Evolutionary conservation across 257 asterid genomes (phyloP).

Genomic region (Gentiana dahurica): DNA sequence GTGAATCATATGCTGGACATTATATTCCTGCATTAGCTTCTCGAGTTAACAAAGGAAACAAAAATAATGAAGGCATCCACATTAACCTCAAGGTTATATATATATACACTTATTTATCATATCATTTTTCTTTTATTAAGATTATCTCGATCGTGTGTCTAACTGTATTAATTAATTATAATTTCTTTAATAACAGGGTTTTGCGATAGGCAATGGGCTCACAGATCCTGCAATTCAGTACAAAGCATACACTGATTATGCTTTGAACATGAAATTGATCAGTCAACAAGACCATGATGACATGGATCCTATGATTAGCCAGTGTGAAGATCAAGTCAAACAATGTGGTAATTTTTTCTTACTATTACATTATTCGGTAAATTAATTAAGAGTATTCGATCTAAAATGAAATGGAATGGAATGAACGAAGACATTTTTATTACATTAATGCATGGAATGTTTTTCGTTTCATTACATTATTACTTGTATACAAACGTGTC

Average conservation of each 20-base stretch:
- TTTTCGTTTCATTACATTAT: not conserved
- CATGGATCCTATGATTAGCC: slow-evolving; percentile 3
- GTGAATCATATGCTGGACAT: slow-evolving; percentile 11
- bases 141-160: too few species aligned
- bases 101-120: too few species aligned
- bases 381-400: too few species aligned
- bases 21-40: slow-evolving; percentile 11
- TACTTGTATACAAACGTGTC: too few species aligned
- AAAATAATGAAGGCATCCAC: slow-evolving; percentile 3
- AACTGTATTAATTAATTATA: too few species aligned
- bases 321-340: slow-evolving; percentile 4
- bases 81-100: slow-evolving; percentile 5
- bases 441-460: not conserved
- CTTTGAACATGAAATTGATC: slow-evolving; percentile 8
- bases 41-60: slow-evolving; percentile 9
- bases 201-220: slow-evolving; percentile 8
- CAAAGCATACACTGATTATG: slow-evolving; percentile 5
- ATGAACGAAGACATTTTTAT: too few species aligned
- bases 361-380: too few species aligned
- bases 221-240: slow-evolving; percentile 3
- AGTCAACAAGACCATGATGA: not conserved
- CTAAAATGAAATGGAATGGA: too few species aligned
- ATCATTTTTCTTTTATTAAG: too few species aligned
- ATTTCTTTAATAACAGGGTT: not conserved
- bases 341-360: slow-evolving; percentile 5